Base-by-base conservation (phyloP, 2,329 filamentous ascomycete genomes). In the Conoideocrella luteorostrata region DNA sequence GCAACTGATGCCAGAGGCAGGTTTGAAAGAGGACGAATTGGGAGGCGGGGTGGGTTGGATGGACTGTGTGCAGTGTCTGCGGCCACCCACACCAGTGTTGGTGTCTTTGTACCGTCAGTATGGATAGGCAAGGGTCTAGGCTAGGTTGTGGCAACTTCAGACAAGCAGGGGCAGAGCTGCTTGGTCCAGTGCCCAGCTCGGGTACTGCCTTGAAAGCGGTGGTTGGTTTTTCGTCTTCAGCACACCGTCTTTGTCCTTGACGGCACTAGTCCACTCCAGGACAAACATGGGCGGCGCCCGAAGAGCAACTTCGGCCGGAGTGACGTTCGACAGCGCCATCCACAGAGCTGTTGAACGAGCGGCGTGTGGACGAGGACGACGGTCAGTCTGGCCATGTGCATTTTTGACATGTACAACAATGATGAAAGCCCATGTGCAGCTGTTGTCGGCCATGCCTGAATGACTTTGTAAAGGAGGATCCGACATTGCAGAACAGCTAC, bases 1-100 rank as follows among this genome's bases (percentile, higher is more conserved):
- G 44, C 47, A 50, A 43, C 32, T 6, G 20, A 46, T 49, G 46
- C 50, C 52, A 50, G 43, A 53, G 50, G 53, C 55, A 54, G 53
- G 55, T 54, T 50, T 46, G 53, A 54, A 54, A 52, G 50, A 45
- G 36, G 49, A 47, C 52, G 55, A 51, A 55, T 59, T 55, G 56
- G 51, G 50, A 58, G 56, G 57, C 55, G 56, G 55, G 56, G 57
- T 52, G 55, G 53, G 23, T 39, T 34, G 39, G 41, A 39, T 34
- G 34, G 42, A 39, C 26, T 51, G 52, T 52, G 54, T 58, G 54
- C 53, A 50, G 51, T 56, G 44, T 37, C 34, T 11, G 21, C 30
- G 39, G 23, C 35, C 34, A 38, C 22, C 35, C 34, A 38, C 22
- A 20, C n/a, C 41, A 12, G 28, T 28, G 21, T 26, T 26, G 20